These are phyloP conservation scores for Polyrhizophydium stewartii DNA, from an alignment of 371 early-diverging fungal species.

Conservation along the genomic window DNA sequence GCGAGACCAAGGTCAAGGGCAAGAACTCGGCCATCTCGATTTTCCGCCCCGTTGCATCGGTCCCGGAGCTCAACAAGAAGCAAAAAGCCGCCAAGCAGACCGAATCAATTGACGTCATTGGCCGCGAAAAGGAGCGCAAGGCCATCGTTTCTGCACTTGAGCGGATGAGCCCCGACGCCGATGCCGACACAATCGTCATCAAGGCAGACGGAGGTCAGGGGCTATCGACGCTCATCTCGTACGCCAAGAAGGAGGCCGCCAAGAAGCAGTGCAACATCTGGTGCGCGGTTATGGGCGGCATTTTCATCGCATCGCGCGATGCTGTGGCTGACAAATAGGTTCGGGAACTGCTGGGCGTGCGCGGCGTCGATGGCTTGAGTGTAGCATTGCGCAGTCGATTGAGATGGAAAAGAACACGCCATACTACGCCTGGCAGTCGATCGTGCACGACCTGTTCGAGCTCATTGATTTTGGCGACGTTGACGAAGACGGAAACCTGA, in stretches of 20 bases:
- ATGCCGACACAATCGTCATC: conserved; percentile 19
- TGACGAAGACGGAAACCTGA: conserved; percentile 8
- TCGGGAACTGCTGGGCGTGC: too few species aligned
- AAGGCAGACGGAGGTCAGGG: conserved; percentile 50
- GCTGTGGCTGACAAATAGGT: too few species aligned
- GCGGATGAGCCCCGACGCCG: conserved; percentile 7
- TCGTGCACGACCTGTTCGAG: conserved; percentile 34
- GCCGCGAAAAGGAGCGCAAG: conserved; percentile 30
- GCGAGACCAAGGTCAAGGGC: conserved; percentile 45
- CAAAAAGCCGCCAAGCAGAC: conserved; percentile 2
- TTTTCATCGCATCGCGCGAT: too few species aligned
- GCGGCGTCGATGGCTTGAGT: too few species aligned
- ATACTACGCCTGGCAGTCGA: conserved; percentile 33
- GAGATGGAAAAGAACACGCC: conserved; percentile 44
- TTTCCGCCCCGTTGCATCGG: conserved; percentile 29
- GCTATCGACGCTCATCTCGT: conserved; percentile 34
- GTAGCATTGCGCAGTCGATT: conserved; percentile 21
- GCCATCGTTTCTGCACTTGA: conserved; percentile 15
- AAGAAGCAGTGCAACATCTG: conserved; percentile 21
- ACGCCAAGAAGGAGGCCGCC: conserved; percentile 20
- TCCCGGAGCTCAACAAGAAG: conserved; percentile 11
- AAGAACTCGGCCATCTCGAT: conserved; percentile 38
- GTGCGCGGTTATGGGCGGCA: conserved; percentile 31
- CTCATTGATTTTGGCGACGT: conserved; percentile 14
- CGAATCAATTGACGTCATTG: conserved; percentile 15